phyloP scores from a whole-genome alignment of 129 eudicot species.

The Centrapalus pauciflorus region DNA sequence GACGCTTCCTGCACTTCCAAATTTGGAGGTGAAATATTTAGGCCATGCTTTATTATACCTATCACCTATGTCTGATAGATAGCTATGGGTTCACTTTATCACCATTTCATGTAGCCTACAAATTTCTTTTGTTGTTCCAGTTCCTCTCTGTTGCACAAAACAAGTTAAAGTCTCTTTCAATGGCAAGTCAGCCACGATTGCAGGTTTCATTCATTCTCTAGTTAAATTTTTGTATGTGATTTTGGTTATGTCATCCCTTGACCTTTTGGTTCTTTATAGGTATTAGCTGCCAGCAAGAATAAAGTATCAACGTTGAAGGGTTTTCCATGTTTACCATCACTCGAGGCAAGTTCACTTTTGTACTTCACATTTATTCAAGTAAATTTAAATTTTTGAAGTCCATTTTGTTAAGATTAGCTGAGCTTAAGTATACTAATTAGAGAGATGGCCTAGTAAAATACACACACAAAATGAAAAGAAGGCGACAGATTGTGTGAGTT shows the following conservation, averaged over 20 bases:
- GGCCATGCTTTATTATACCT: not conserved
- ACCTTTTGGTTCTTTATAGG: slow-evolving; percentile 41
- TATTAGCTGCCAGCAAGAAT: slow-evolving; percentile 98
- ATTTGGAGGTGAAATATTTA: slow-evolving; percentile 65
- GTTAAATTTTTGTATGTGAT: not conserved
- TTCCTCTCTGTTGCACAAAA: slow-evolving; percentile 96
- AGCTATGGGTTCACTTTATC: not conserved
- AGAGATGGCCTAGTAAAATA: not conserved
- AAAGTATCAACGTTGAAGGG: slow-evolving; percentile 91
- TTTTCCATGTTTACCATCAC: slow-evolving; percentile 85
- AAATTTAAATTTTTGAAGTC: not conserved
- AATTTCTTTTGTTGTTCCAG: slow-evolving; percentile 37
- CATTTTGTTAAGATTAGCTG: not conserved
- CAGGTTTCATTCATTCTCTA: slow-evolving; percentile 54
- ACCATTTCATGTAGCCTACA: not conserved
- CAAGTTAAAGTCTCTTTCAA: slow-evolving; percentile 87
- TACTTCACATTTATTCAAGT: not conserved
- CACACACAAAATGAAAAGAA: not conserved
- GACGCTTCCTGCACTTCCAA: slow-evolving; percentile 94
- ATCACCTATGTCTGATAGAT: not conserved
- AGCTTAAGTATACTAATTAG: not conserved
- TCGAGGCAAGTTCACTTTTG: slow-evolving; percentile 64
- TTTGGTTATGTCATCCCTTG: slow-evolving; percentile 4
- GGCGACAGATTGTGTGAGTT: not conserved
- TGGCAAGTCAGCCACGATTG: slow-evolving; percentile 97